phyloP scores from a whole-genome alignment of 1,284 basidiomycete species.

The Irpex sp. region DNA sequence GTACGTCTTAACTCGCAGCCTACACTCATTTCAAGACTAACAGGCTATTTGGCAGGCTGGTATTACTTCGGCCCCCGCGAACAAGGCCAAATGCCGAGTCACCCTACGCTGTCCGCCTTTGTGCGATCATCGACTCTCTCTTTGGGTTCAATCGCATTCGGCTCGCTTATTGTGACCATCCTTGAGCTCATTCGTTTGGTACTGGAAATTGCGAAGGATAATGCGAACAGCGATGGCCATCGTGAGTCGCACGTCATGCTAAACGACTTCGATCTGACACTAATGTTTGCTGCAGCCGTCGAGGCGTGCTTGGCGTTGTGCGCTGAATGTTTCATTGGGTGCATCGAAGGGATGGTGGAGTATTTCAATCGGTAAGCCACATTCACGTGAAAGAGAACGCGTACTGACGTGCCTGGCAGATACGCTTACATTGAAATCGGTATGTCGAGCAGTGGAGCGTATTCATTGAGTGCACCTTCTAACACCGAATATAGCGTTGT shows the following conservation, averaged over 20 bases:
- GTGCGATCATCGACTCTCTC: constrained; percentile 79
- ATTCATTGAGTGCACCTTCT: neutral
- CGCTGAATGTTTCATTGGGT: constrained; percentile 77
- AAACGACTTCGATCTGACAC: neutral
- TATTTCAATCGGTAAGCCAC: constrained; percentile 73
- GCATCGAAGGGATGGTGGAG: constrained; percentile 64
- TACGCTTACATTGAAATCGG: constrained; percentile 83
- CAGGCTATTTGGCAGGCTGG: constrained; percentile 39
- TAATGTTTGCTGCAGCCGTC: constrained; percentile 40
- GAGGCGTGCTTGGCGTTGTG: constrained; percentile 74
- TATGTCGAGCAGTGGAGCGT: constrained; percentile 16
- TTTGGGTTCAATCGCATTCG: constrained; percentile 87
- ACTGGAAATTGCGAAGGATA: constrained; percentile 59
- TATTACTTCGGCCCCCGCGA: constrained; percentile 69
- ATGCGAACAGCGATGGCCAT: constrained; percentile 70
- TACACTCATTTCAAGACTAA: neutral
- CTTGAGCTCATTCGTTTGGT: constrained; percentile 73
- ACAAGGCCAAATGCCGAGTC: constrained; percentile 62
- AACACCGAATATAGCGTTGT: constrained; percentile 49
- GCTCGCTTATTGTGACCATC: constrained; percentile 83
- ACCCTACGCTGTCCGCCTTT: constrained; percentile 70
- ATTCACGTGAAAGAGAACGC: neutral
- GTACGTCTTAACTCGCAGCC: constrained; percentile 25
- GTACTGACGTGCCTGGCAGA: constrained; percentile 25
- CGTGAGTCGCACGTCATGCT: constrained; percentile 39